A percentile compares a stretch with the other conserved stretches of the same genome.
Conservation (phyloP, 768 basidiomycete species). For the Cystobasidium onofrii region DNA sequence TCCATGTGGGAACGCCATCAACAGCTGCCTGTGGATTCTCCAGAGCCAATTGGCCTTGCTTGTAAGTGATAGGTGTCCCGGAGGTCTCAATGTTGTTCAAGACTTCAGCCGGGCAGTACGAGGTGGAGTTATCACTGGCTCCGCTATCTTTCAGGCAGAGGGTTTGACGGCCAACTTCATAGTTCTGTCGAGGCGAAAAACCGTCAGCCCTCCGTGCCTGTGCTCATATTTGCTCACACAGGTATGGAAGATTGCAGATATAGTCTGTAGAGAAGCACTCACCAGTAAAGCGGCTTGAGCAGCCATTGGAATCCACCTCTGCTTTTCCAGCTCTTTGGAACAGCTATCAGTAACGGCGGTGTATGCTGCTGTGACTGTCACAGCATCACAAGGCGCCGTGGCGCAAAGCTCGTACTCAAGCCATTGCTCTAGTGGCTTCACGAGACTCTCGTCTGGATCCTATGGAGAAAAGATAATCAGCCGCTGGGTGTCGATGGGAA, state of each 20-base stretch:
- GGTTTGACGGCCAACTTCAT: neutral
- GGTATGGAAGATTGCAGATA: no score
- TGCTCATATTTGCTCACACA: no score
- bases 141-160: neutral
- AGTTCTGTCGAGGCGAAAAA: constrained; percentile 22
- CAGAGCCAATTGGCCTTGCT: neutral
- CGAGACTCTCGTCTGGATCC: neutral
- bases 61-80: constrained; percentile 16
- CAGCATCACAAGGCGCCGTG: neutral
- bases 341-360: neutral
- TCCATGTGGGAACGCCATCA: neutral
- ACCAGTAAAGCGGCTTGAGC: constrained; percentile 15
- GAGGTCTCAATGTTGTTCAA: constrained; percentile 21
- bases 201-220: no score
- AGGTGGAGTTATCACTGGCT: constrained; percentile 10
- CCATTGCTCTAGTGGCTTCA: neutral
- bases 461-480: neutral
- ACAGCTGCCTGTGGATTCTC: neutral
- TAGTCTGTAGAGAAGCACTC: neutral
- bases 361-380: neutral
- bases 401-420: constrained; percentile 12
- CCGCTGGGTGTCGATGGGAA: neutral
- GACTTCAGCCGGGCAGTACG: constrained; percentile 23
- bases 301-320: constrained; percentile 12
- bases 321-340: constrained; percentile 1